Percentiles rank a stretch among this genome's conserved stretches.
Evolutionary conservation across 2,329 filamentous ascomycete genomes (phyloP).

Genomic region (Chrysosporium queenslandicum): DNA sequence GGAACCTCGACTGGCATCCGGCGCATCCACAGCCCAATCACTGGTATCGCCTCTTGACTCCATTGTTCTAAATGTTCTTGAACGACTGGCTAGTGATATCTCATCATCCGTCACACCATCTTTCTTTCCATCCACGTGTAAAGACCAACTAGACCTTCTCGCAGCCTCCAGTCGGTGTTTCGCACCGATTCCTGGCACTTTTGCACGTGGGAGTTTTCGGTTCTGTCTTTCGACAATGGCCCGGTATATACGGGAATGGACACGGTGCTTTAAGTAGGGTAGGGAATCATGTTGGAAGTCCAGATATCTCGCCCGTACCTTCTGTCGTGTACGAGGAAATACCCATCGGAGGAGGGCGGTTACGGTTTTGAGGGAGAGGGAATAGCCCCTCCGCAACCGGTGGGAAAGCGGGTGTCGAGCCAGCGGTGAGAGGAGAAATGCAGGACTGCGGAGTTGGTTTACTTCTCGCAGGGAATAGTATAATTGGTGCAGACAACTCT

Average conservation of each 20-base stretch:
- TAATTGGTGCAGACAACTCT: too few species aligned
- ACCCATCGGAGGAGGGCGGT: conserved; percentile 40
- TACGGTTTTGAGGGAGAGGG: conserved; percentile 5
- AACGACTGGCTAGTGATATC: neutral
- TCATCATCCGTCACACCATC: neutral
- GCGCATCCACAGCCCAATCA: conserved; percentile 21
- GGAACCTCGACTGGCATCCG: conserved; percentile 47
- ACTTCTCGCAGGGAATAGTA: too few species aligned
- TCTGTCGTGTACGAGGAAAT: conserved; percentile 57
- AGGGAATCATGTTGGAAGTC: conserved; percentile 65
- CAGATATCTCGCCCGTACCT: conserved; percentile 56
- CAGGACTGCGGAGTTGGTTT: neutral
- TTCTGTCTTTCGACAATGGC: conserved; percentile 59
- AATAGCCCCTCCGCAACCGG: conserved; percentile 1
- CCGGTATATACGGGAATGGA: conserved; percentile 68
- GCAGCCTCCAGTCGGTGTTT: neutral
- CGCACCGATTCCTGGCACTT: neutral
- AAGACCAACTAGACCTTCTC: neutral
- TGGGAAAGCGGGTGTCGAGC: conserved; percentile 12
- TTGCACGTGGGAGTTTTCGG: conserved; percentile 22
- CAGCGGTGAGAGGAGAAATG: conserved; percentile 1
- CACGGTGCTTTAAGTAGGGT: conserved; percentile 55
- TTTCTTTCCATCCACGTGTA: neutral
- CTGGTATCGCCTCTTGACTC: conserved; percentile 19
- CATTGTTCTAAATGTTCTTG: conserved; percentile 15